Conservation (phyloP, 1,284 basidiomycete genomes). For the Ustilago nuda region DNA sequence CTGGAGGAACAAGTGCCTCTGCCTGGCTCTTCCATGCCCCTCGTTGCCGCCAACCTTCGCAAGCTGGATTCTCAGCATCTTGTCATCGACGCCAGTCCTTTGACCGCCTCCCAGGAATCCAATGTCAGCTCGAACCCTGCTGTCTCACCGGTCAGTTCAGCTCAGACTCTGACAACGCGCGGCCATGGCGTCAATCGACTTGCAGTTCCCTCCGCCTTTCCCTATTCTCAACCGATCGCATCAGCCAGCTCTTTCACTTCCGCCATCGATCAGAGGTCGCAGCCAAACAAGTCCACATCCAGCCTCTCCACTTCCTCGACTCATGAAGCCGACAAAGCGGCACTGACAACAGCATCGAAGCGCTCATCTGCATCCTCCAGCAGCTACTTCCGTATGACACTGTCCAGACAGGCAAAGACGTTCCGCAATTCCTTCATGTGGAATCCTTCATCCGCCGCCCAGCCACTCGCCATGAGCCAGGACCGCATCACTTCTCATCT, state of each 20-base stretch:
- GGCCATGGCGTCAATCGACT: slow-evolving; percentile 13
- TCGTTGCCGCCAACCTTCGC: slow-evolving; percentile 34
- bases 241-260: slow-evolving; percentile 28
- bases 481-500: slow-evolving; percentile 4
- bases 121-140: slow-evolving; percentile 9
- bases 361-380: slow-evolving; percentile 33
- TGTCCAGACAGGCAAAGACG: slow-evolving; percentile 40
- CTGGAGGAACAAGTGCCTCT: background rate
- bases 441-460: slow-evolving; percentile 7
- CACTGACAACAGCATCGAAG: slow-evolving; percentile 19
- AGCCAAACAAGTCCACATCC: slow-evolving; percentile 30
- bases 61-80: slow-evolving; percentile 34
- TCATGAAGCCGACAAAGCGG: slow-evolving; percentile 17
- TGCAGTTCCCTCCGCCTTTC: slow-evolving; percentile 3
- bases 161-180: slow-evolving; percentile 14
- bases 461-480: background rate
- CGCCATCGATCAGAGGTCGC: slow-evolving; percentile 19
- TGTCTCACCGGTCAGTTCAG: slow-evolving; percentile 12
- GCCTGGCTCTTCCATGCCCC: slow-evolving; percentile 4
- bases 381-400: slow-evolving; percentile 39
- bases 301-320: slow-evolving; percentile 25
- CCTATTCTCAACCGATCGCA: slow-evolving; percentile 12
- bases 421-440: slow-evolving; percentile 41
- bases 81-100: background rate
- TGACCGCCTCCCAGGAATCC: background rate